phyloP scores from a whole-genome alignment of 2,329 filamentous ascomycete genomes.

The Ophiostoma populinum region DNA sequence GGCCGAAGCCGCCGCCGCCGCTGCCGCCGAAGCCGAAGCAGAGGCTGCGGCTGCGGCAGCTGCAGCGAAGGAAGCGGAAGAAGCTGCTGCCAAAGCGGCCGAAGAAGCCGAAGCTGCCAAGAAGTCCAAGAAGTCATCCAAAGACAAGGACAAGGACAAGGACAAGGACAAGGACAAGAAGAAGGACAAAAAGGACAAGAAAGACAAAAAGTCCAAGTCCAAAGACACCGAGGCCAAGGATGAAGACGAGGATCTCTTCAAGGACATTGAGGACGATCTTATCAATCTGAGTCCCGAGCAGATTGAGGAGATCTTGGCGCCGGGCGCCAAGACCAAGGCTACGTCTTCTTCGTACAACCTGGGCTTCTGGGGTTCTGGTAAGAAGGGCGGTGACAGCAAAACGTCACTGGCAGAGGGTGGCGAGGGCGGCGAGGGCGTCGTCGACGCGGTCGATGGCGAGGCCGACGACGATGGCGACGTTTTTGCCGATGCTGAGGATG shows the following conservation, averaged over 20 bases:
- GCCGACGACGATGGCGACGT: constrained; percentile 4
- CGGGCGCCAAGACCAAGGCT: constrained; percentile 17
- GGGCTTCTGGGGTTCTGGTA: constrained; percentile 37
- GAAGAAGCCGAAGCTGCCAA: too few relatives aligned
- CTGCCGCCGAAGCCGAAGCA: constrained; percentile 19
- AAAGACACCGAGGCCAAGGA: constrained; percentile 12
- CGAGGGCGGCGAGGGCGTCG: constrained; percentile 2
- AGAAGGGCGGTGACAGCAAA: constrained; percentile 23
- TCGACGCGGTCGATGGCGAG: constrained; percentile 1
- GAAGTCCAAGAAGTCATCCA: constrained; percentile 17
- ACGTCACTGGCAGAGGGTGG: constrained; percentile 17
- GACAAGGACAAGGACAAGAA: constrained; percentile 5
- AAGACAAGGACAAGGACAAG: constrained; percentile 8
- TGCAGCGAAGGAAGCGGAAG: constrained; percentile 3
- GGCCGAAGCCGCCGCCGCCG: not conserved
- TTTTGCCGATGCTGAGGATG: not conserved
- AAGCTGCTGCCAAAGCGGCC: too few relatives aligned
- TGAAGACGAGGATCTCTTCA: constrained; percentile 17
- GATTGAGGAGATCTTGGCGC: constrained; percentile 24
- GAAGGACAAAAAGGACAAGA: constrained; percentile 9
- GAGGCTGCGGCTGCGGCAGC: constrained; percentile 14
- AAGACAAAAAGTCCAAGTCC: constrained; percentile 13
- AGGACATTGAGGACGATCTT: constrained; percentile 13
- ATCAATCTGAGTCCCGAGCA: constrained; percentile 24
- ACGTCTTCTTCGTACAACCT: constrained; percentile 22